Percentiles rank a stretch among this genome's conserved stretches.
Conservation (phyloP, 495 filamentous ascomycete species). For the Aspergillus olivimuriae region DNA sequence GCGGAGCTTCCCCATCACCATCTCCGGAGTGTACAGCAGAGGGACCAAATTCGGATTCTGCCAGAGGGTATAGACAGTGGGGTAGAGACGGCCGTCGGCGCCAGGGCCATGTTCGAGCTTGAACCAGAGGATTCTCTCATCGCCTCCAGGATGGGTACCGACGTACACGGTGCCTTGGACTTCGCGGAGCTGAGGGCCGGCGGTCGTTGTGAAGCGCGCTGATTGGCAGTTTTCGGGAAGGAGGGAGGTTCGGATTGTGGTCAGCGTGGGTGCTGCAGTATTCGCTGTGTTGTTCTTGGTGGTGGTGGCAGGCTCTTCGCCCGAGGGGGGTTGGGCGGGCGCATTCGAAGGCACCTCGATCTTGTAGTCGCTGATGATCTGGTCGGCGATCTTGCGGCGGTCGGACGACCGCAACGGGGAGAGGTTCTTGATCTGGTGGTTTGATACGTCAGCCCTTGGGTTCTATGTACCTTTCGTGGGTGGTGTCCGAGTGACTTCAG, state of each 20-base stretch:
- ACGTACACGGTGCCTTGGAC: conserved; percentile 63
- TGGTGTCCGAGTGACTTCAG: too few relatives aligned
- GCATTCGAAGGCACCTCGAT: conserved; percentile 38
- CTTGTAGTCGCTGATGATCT: conserved; percentile 59
- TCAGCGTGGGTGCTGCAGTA: conserved; percentile 37
- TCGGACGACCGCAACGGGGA: conserved; percentile 66
- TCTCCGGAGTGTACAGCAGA: conserved; percentile 54
- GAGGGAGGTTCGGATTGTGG: conserved; percentile 53
- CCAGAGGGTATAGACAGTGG: conserved; percentile 68
- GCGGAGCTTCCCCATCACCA: conserved; percentile 58
- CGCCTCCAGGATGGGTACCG: conserved; percentile 49
- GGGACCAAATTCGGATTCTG: conserved; percentile 55
- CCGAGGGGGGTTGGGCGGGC: conserved; percentile 23
- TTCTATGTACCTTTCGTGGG: background rate
- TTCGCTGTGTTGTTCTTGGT: too few relatives aligned
- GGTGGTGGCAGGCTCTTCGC: conserved; percentile 28
- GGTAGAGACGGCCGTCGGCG: conserved; percentile 47
- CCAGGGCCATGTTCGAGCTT: conserved; percentile 54
- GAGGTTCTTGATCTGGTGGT: conserved; percentile 58
- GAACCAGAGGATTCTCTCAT: conserved; percentile 65
- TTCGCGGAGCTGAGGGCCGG: conserved; percentile 56
- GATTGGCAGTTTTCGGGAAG: conserved; percentile 59
- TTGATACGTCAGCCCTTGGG: conserved; percentile 2
- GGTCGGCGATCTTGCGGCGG: conserved; percentile 61
- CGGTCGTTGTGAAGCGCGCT: conserved; percentile 64